Conservation (phyloP, 371 early-diverging fungal species). For the Mucor velutinosus region DNA sequence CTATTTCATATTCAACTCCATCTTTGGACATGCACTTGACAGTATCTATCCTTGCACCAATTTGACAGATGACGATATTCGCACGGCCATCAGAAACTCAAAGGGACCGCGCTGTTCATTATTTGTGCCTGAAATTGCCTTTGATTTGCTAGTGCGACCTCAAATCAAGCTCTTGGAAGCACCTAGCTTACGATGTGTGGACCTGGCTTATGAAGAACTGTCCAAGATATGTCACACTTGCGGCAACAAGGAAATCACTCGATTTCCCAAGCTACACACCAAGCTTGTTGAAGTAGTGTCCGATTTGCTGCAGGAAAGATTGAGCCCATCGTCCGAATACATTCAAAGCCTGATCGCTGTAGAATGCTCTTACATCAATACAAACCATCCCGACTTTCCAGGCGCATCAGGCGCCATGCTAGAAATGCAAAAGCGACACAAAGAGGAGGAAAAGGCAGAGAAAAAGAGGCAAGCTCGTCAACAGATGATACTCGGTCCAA, state of each 20-base stretch:
- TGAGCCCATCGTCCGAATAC: constrained; percentile 70
- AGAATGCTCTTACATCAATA: constrained; percentile 90
- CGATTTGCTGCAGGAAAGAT: constrained; percentile 78
- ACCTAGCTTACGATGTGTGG: constrained; percentile 83
- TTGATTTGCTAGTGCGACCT: constrained; percentile 85
- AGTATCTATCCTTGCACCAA: constrained; percentile 78
- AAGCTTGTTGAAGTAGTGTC: constrained; percentile 78
- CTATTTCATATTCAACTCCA: constrained; percentile 87
- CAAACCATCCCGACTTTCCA: constrained; percentile 92
- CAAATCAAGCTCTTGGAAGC: constrained; percentile 81
- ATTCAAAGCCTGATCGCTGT: constrained; percentile 84
- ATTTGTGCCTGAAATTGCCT: constrained; percentile 92
- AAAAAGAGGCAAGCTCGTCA: constrained; percentile 26
- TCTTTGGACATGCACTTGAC: constrained; percentile 80
- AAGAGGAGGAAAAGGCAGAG: constrained; percentile 43
- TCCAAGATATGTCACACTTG: constrained; percentile 87
- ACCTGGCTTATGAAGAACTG: constrained; percentile 88
- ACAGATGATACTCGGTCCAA: constrained; percentile 4
- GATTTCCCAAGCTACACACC: constrained; percentile 82
- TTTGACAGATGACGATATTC: constrained; percentile 80
- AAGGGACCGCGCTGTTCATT: constrained; percentile 85
- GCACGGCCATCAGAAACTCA: constrained; percentile 89
- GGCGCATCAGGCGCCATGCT: constrained; percentile 75
- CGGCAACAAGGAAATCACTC: constrained; percentile 67
- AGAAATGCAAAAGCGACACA: constrained; percentile 50